Conservation (phyloP, 345 rosid genomes). For the Mallotus nudiflorus region DNA sequence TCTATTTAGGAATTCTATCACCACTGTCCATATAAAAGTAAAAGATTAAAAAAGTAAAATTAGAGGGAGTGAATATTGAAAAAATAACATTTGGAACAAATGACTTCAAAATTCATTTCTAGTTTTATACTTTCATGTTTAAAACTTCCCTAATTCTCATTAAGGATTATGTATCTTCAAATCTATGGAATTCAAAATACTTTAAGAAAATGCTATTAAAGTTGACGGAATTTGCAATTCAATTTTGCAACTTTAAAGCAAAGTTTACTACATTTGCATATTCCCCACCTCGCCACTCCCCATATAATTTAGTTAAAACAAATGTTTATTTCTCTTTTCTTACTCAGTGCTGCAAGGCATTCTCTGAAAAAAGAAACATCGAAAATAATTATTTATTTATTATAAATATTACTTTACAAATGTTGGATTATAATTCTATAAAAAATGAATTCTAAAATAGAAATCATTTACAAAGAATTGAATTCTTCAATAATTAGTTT, state of each 20-base stretch:
- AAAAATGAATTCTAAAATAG: not conserved
- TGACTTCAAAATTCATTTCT: not conserved
- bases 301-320: too few species aligned
- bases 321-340: not conserved
- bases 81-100: not conserved
- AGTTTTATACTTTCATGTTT: not conserved
- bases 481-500: not conserved
- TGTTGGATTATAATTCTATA: too few species aligned
- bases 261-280: not conserved
- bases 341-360: too few species aligned
- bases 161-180: not conserved
- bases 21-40: slow-evolving; percentile 62
- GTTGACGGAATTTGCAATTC: slow-evolving; percentile 1
- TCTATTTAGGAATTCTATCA: slow-evolving; percentile 99
- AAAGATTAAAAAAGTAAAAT: too few species aligned
- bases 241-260: not conserved
- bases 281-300: not conserved
- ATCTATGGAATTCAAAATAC: not conserved
- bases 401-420: not conserved
- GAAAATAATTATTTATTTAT: not conserved
- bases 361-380: not conserved
- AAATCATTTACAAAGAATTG: not conserved
- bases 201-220: not conserved
- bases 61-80: not conserved
- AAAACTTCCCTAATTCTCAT: not conserved